Evolutionary conservation across 2,329 filamentous ascomycete species (phyloP).

Genomic region (Fusarium albidum): DNA sequence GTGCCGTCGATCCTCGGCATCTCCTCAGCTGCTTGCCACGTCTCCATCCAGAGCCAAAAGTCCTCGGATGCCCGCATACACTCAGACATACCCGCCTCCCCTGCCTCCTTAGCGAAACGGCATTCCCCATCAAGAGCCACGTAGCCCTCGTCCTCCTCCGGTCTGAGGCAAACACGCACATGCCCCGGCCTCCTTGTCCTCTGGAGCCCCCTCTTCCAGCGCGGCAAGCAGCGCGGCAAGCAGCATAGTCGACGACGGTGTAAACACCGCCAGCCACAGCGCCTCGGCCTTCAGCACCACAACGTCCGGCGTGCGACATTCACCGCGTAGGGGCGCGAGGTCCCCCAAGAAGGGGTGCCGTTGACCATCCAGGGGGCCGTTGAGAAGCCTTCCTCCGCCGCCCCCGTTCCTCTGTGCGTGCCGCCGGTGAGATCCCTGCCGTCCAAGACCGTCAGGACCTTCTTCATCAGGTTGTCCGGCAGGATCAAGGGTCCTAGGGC

Average conservation of each 20-base stretch:
- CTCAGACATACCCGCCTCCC: background rate
- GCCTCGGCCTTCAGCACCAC: background rate
- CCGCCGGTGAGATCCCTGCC: too few species aligned
- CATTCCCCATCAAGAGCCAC: conserved; percentile 6
- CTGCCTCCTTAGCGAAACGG: conserved; percentile 1
- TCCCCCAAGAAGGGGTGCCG: background rate
- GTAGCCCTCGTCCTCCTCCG: background rate
- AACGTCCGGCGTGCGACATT: background rate
- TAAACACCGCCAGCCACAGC: conserved; percentile 2
- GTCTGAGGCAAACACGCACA: background rate
- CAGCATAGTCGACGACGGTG: conserved; percentile 3
- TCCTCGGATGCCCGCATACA: too few species aligned
- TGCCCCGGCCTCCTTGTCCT: conserved; percentile 4
- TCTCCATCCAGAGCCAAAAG: too few species aligned
- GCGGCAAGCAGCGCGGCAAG: conserved; percentile 2
- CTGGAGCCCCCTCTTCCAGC: background rate
- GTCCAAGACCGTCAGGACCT: too few species aligned
- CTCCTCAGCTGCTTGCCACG: too few species aligned
- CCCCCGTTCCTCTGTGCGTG: too few species aligned
- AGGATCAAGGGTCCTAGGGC: too few species aligned
- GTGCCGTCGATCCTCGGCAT: too few species aligned
- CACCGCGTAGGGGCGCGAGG: too few species aligned
- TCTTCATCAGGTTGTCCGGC: too few species aligned
- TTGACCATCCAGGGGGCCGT: too few species aligned
- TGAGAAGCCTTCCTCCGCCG: too few species aligned